Evolutionary conservation across 768 basidiomycete genomes (phyloP).

Genomic region (Boletus reticuloceps): DNA sequence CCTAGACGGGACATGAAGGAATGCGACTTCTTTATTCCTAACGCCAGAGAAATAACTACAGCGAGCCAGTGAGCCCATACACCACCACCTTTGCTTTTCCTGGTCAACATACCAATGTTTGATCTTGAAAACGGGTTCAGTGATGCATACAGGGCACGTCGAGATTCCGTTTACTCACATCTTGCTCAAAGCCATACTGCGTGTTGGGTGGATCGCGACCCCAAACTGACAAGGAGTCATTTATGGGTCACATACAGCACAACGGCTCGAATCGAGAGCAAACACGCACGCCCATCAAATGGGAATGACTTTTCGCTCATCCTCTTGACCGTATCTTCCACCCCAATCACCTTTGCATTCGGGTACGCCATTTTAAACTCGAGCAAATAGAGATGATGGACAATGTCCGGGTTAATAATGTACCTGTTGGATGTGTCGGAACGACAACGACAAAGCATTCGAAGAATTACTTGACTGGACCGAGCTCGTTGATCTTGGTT

Average conservation of each 20-base stretch:
- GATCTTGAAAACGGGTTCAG: constrained; percentile 33
- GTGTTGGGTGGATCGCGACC: constrained; percentile 62
- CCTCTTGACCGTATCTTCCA: constrained; percentile 51
- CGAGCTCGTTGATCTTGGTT: constrained; percentile 56
- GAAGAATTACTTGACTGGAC: constrained; percentile 56
- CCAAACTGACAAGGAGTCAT: constrained; percentile 40
- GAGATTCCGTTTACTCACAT: constrained; percentile 35
- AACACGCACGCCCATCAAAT: constrained; percentile 62
- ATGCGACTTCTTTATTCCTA: constrained; percentile 79
- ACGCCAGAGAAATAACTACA: constrained; percentile 67
- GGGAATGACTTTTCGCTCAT: constrained; percentile 49
- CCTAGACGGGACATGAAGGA: constrained; percentile 69
- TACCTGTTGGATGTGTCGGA: constrained; percentile 38
- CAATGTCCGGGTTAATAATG: constrained; percentile 55
- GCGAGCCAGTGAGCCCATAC: background rate
- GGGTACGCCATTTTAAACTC: constrained; percentile 73
- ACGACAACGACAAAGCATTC: background rate
- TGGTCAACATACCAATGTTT: constrained; percentile 43
- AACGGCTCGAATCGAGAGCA: background rate
- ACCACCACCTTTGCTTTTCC: background rate
- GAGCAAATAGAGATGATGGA: constrained; percentile 59
- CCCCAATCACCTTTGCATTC: constrained; percentile 67
- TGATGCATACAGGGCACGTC: background rate
- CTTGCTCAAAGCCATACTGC: constrained; percentile 76
- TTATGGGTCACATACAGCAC: background rate